A percentile compares a stretch with the other conserved stretches of the same genome.
Conservation (phyloP, 495 filamentous ascomycete species). For the Tuber borchii region DNA sequence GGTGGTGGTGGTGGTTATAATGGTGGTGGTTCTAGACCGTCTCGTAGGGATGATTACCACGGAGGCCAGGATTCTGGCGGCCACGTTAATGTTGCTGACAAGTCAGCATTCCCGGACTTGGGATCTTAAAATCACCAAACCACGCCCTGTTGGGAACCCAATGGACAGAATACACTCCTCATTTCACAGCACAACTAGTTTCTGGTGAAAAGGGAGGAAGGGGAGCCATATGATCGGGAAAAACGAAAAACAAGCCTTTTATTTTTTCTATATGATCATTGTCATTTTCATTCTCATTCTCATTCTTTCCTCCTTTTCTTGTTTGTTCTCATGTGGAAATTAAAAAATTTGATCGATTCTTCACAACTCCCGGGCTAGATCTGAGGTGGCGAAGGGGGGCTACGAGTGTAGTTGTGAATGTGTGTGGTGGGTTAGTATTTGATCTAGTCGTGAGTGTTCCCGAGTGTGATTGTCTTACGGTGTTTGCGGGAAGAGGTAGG, state of each 20-base stretch:
- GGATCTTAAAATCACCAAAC: conserved; percentile 47
- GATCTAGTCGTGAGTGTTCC: neutral
- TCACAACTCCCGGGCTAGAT: neutral
- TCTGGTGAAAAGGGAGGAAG: neutral
- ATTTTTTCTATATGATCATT: conserved; percentile 5
- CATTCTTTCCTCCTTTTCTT: conserved; percentile 1
- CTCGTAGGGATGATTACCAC: conserved; percentile 29
- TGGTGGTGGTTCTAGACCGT: conserved; percentile 14
- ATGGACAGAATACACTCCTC: neutral
- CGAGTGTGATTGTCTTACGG: neutral
- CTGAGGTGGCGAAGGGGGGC: neutral
- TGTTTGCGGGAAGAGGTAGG: neutral
- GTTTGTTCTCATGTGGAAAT: conserved; percentile 1
- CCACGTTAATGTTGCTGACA: conserved; percentile 58
- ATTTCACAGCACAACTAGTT: neutral
- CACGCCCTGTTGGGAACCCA: neutral
- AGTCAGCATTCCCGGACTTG: conserved; percentile 67
- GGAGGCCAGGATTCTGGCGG: conserved; percentile 21
- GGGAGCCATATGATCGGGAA: neutral
- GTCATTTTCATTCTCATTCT: neutral
- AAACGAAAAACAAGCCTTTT: neutral
- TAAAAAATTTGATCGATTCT: neutral
- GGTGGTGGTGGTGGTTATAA: conserved; percentile 42
- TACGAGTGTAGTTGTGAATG: neutral
- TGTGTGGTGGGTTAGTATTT: neutral